These are phyloP conservation scores for Solanum bulbocastanum DNA, from an alignment of 257 asterid genomes.

Conservation along the genomic window DNA sequence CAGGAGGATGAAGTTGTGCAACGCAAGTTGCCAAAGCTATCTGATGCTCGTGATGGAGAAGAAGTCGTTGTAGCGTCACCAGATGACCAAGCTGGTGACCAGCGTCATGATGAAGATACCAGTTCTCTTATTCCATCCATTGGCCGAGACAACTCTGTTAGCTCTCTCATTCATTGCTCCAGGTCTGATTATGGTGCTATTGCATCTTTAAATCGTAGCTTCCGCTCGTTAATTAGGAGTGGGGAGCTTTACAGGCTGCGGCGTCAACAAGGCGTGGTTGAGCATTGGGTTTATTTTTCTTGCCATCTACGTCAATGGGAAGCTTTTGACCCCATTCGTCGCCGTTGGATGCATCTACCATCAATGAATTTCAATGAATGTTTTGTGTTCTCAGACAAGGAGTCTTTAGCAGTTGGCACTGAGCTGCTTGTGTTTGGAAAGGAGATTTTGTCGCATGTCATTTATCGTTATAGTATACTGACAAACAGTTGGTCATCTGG, in stretches of 20 bases:
- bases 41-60: constrained; percentile 10
- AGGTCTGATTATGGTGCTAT: constrained; percentile 79
- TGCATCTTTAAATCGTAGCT: constrained; percentile 62
- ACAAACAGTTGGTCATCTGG: constrained; percentile 91
- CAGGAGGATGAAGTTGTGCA: constrained; percentile 22
- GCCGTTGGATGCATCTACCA: constrained; percentile 91
- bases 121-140: constrained; percentile 64
- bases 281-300: constrained; percentile 96
- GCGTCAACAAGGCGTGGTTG: constrained; percentile 48
- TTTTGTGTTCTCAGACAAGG: constrained; percentile 72
- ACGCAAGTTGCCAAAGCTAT: constrained; percentile 38
- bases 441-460: constrained; percentile 55
- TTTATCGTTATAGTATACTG: constrained; percentile 67
- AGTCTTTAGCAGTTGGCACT: constrained; percentile 93
- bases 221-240: constrained; percentile 54
- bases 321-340: constrained; percentile 80
- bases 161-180: constrained; percentile 70
- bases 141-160: constrained; percentile 79
- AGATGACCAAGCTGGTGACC: constrained; percentile 3
- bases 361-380: constrained; percentile 61
- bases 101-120: constrained; percentile 13
- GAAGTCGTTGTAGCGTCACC: constrained; percentile 9
- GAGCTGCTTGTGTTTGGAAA: constrained; percentile 92
- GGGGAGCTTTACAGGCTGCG: constrained; percentile 74
- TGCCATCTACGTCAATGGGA: constrained; percentile 94